Percentiles rank a stretch among this genome's conserved stretches.
phyloP scores from a whole-genome alignment of 83 land plant genomes.

The Thuja plicata region DNA sequence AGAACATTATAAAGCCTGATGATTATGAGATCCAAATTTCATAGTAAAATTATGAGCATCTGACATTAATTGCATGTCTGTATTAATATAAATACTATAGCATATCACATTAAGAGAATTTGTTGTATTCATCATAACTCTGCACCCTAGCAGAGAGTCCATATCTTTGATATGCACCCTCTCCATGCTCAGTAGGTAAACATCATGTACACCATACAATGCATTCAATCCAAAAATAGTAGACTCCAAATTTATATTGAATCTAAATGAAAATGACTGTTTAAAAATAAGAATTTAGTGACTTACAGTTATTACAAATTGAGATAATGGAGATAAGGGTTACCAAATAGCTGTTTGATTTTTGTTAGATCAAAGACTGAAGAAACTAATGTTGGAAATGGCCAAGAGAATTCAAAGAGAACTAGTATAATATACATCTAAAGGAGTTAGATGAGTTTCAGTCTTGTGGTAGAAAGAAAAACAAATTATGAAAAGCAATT shows the following conservation, averaged over 20 bases:
- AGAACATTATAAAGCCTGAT: not conserved
- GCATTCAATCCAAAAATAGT: not conserved
- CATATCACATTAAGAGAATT: not conserved
- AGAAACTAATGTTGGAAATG: not conserved
- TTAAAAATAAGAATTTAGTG: not conserved
- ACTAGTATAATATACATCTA: not conserved
- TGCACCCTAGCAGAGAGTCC: not conserved
- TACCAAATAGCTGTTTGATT: not conserved
- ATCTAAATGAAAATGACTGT: not conserved
- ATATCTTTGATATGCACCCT: not conserved
- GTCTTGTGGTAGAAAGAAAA: not conserved
- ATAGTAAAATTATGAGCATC: not conserved
- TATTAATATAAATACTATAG: not conserved
- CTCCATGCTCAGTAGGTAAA: not conserved
- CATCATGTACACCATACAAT: not conserved
- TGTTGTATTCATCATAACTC: not conserved
- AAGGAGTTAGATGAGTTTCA: not conserved
- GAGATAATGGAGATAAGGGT: not conserved
- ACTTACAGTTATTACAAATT: not conserved
- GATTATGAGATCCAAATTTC: not conserved
- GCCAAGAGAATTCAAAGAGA: not conserved
- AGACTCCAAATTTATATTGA: not conserved
- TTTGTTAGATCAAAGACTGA: not conserved
- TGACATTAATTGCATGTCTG: not conserved
- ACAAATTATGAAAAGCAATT: not conserved